Conservation (phyloP, 2,329 filamentous ascomycete genomes). For the Penicillium hesseltinei region DNA sequence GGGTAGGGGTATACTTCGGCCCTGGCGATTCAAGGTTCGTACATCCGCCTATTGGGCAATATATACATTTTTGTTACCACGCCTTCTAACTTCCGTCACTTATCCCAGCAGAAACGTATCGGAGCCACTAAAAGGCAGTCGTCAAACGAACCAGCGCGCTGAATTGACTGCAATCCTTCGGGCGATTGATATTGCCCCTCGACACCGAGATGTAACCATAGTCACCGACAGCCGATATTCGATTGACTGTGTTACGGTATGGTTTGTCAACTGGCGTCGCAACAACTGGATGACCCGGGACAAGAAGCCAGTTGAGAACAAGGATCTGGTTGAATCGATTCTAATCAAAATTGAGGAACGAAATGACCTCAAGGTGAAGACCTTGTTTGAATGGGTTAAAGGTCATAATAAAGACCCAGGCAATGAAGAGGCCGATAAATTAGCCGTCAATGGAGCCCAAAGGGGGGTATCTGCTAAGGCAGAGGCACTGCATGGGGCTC, state of each 20-base stretch:
- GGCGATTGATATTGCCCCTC: constrained; percentile 72
- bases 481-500: constrained; percentile 24
- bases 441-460: constrained; percentile 69
- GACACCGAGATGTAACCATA: constrained; percentile 69
- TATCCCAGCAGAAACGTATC: constrained; percentile 62
- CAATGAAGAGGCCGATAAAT: constrained; percentile 74
- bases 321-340: constrained; percentile 75
- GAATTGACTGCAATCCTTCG: constrained; percentile 85
- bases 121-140: constrained; percentile 68
- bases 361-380: constrained; percentile 58
- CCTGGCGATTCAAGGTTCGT: constrained; percentile 55
- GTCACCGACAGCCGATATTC: constrained; percentile 87
- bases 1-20: constrained; percentile 65
- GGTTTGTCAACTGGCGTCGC: constrained; percentile 73
- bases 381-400: constrained; percentile 83
- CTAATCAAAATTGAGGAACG: constrained; percentile 69
- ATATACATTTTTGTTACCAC: neutral
- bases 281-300: constrained; percentile 75
- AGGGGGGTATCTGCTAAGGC: constrained; percentile 33
- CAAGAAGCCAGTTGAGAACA: constrained; percentile 76
- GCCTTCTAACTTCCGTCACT: constrained; percentile 24
- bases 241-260: constrained; percentile 83
- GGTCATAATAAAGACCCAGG: constrained; percentile 72
- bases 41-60: neutral
- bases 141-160: constrained; percentile 94